These are phyloP conservation scores for Arthrobotrys sinensis DNA, from an alignment of 2,329 filamentous ascomycete species.

Conservation along the genomic window DNA sequence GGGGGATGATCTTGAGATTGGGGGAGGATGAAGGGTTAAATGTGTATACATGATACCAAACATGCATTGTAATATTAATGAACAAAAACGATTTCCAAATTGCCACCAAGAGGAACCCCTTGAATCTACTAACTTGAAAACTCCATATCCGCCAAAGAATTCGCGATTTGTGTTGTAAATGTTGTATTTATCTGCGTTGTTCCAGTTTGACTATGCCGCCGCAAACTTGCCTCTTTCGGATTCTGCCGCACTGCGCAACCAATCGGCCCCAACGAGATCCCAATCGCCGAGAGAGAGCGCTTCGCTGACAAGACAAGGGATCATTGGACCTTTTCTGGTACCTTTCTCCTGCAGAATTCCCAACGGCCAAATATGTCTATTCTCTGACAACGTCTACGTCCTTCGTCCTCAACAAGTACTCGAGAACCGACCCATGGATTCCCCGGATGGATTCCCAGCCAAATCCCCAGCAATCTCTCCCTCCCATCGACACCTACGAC, in stretches of 20 bases:
- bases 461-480: slow-evolving; percentile 44
- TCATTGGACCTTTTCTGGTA: slow-evolving; percentile 20
- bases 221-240: slow-evolving; percentile 12
- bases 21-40: background rate
- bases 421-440: slow-evolving; percentile 48
- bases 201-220: background rate
- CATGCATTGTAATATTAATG: slow-evolving; percentile 10
- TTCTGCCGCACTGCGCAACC: slow-evolving; percentile 22
- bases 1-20: background rate
- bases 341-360: slow-evolving; percentile 19
- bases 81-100: background rate
- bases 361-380: slow-evolving; percentile 33
- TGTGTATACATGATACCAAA: background rate
- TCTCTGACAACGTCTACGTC: slow-evolving; percentile 19
- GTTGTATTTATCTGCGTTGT: slow-evolving; percentile 15
- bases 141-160: too few relatives aligned
- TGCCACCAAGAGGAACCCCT: background rate
- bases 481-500: slow-evolving; percentile 55
- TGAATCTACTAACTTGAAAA: too few relatives aligned
- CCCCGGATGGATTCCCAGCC: slow-evolving; percentile 56
- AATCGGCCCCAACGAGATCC: slow-evolving; percentile 36
- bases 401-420: slow-evolving; percentile 19
- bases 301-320: slow-evolving; percentile 14
- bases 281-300: slow-evolving; percentile 6
- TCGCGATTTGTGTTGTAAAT: slow-evolving; percentile 10